Evolutionary conservation across 345 rosid species (phyloP).

Genomic region (Diplotaxis tenuifolia): DNA sequence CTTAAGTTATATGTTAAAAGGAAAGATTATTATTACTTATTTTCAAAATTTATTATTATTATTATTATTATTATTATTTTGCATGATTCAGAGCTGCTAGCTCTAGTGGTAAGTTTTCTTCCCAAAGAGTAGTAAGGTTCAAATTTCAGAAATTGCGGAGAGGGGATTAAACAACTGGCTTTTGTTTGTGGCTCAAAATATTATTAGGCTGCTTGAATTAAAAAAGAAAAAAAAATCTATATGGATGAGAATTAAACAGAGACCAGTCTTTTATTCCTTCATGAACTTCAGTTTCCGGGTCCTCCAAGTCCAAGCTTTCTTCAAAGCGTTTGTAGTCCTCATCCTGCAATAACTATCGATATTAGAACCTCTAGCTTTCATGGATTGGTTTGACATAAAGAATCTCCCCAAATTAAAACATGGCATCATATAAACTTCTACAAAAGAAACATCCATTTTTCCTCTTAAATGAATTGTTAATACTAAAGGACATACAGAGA

Average conservation of each 20-base stretch:
- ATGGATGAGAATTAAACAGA: slow-evolving; percentile 17
- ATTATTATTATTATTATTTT: too few species aligned
- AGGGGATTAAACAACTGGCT: too few species aligned
- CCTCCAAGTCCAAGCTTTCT: slow-evolving; percentile 54
- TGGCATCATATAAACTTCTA: background rate
- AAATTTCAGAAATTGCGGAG: too few species aligned
- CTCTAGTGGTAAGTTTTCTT: too few species aligned
- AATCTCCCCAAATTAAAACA: background rate
- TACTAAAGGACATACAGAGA: slow-evolving; percentile 48
- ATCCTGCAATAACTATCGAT: slow-evolving; percentile 39
- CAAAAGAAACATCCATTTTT: background rate
- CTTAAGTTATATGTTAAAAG: background rate
- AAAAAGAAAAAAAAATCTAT: too few species aligned
- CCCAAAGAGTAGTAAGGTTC: too few species aligned
- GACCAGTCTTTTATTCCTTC: slow-evolving; percentile 83
- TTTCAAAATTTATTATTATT: too few species aligned
- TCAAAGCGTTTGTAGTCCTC: slow-evolving; percentile 61
- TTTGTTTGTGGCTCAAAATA: too few species aligned
- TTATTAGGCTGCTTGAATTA: too few species aligned
- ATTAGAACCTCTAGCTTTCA: background rate
- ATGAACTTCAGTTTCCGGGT: slow-evolving; percentile 42
- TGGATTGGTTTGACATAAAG: background rate
- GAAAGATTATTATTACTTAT: too few species aligned
- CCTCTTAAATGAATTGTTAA: background rate
- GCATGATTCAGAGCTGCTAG: too few species aligned